Evolutionary conservation across 768 basidiomycete genomes (phyloP).

Genomic region (Lactifluus rugatus): DNA sequence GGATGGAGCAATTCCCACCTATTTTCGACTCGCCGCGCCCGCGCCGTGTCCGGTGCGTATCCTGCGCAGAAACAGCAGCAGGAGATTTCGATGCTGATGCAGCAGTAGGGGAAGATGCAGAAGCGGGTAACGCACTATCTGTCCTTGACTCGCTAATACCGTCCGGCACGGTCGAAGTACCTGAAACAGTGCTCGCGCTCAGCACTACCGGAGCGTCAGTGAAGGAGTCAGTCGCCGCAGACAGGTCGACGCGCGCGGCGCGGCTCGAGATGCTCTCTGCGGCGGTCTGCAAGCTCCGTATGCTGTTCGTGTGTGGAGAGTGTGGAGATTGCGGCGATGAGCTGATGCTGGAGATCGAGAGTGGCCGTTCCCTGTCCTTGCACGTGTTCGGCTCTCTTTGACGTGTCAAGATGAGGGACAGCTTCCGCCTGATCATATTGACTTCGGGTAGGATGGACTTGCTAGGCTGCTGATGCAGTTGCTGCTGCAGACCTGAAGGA

Average conservation of each 20-base stretch:
- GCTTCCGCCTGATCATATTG: slow-evolving; percentile 24
- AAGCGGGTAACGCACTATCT: background rate
- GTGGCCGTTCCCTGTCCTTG: slow-evolving; percentile 34
- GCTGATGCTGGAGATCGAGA: slow-evolving; percentile 50
- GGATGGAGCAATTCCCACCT: slow-evolving; percentile 8
- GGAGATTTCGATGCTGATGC: background rate
- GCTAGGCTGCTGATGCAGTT: background rate
- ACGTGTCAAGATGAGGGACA: slow-evolving; percentile 32
- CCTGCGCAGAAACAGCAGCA: background rate
- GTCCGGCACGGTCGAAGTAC: background rate
- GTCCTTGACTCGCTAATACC: background rate
- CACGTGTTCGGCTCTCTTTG: slow-evolving; percentile 18
- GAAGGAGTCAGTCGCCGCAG: background rate
- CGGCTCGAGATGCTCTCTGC: slow-evolving; percentile 36
- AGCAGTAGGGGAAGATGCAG: background rate
- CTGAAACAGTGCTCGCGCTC: background rate
- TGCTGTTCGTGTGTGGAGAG: slow-evolving; percentile 40
- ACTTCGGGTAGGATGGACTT: slow-evolving; percentile 2
- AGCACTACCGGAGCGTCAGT: background rate
- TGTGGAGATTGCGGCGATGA: background rate
- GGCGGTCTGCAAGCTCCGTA: slow-evolving; percentile 47
- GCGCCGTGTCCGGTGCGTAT: slow-evolving; percentile 6
- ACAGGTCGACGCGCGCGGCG: slow-evolving; percentile 3
- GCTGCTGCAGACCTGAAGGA: background rate
- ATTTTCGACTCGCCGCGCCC: slow-evolving; percentile 10